Percentiles rank a stretch among this genome's conserved stretches.
phyloP scores from a whole-genome alignment of 495 filamentous ascomycete species.

The Penicillium diatomitis region DNA sequence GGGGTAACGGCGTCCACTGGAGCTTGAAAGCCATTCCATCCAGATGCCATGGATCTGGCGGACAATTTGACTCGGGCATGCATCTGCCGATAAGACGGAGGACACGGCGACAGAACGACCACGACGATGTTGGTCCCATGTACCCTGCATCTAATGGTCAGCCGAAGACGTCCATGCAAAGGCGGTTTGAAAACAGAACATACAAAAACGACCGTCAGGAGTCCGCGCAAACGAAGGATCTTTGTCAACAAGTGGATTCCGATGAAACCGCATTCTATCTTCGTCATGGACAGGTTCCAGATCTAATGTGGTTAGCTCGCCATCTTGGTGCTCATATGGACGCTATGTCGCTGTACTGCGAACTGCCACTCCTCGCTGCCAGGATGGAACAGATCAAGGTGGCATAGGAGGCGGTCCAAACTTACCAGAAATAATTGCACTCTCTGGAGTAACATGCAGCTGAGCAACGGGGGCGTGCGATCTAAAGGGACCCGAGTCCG shows the following conservation, averaged over 20 bases:
- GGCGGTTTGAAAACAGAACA: neutral
- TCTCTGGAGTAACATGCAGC: no score
- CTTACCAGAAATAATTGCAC: no score
- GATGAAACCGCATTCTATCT: constrained; percentile 15
- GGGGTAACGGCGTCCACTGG: constrained; percentile 24
- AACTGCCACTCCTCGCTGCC: no score
- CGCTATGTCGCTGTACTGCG: constrained; percentile 10
- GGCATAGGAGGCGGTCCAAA: no score
- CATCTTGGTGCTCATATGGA: neutral
- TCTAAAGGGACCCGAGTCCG: no score
- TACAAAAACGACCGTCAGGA: constrained; percentile 23
- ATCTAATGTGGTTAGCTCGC: neutral
- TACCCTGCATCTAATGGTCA: constrained; percentile 13
- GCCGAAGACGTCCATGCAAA: neutral
- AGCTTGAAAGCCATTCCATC: constrained; percentile 31
- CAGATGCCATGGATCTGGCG: constrained; percentile 22
- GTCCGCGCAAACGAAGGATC: constrained; percentile 21
- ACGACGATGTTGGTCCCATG: constrained; percentile 27
- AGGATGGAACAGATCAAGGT: no score
- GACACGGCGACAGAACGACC: constrained; percentile 27
- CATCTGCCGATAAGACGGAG: constrained; percentile 19
- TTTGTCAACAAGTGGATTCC: constrained; percentile 23
- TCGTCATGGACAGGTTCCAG: constrained; percentile 9
- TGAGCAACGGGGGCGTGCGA: no score
- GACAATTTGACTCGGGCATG: constrained; percentile 17